Evolutionary conservation across 2,329 filamentous ascomycete genomes (phyloP), one percentile per base, ranked within the genome.

Genomic region (Cladophialophora chaetospira): DNA sequence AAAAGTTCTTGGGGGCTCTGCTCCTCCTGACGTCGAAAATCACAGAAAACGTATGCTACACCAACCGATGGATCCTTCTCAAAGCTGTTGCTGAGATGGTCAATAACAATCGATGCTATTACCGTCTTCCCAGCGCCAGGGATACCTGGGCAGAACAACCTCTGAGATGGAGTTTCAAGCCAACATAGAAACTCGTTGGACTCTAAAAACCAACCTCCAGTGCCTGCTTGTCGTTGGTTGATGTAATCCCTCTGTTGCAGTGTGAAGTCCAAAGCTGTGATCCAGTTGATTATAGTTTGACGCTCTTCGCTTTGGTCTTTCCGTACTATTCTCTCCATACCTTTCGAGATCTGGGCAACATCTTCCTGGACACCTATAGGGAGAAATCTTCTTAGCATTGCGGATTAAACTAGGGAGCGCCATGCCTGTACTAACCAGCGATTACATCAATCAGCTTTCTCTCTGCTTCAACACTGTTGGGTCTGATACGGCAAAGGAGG

Each of bases 111-210:
- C 0, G 77, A 71, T 0, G 75, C 65, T 0, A 77, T 50, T 3
- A 79, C 76, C 0, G 78, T 81, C 64, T 82, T 82, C 0, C 79
- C 77, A 0, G 77, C 74, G 3, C 79, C 78, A 0, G 77, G 77
- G 11, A 79, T 77, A 0, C 78, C 77, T 2, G 71, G 71, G 53
- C 76, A 82, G 58, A 78, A 79, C 0, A 82, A 58, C 0, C 67
- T 76, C 21, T 69, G 57, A 1, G 62, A 61, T 0, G 57, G 15
- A 0, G 28, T 53, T 4, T 46, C 5, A 1, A 72, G 4, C 75
- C 73, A 79, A 0, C 4, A 21, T 2, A 59, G 33, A 55, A 68
- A 78, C 40, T 74, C 66, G 0, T 25, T 4, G 0, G 74, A 75
- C 3, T 72, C 61, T 1, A 81, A 63, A 6, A 81, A 67, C 77